These are phyloP conservation scores for Atkinsonella texensis DNA, from an alignment of 2,329 filamentous ascomycete genomes.

Conservation along the genomic window DNA sequence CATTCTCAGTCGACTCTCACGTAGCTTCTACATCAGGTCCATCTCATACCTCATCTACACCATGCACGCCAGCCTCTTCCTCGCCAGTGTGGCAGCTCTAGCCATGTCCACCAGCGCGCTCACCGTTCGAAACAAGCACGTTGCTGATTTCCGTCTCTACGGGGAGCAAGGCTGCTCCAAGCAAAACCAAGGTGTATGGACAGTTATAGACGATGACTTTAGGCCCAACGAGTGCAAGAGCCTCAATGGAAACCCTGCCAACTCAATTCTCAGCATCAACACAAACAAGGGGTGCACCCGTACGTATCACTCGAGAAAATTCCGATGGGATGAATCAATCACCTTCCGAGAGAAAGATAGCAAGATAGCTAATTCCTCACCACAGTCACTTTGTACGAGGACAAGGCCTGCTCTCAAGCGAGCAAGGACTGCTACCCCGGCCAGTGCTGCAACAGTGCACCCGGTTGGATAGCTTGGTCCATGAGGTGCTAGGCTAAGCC, in stretches of 20 bases:
- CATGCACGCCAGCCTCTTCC: constrained; percentile 10
- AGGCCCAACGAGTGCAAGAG: constrained; percentile 10
- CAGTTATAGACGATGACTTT: constrained; percentile 14
- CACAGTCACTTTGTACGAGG: constrained; percentile 9
- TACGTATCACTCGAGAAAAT: constrained; percentile 3
- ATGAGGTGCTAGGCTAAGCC: constrained; percentile 1
- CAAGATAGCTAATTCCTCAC: neutral
- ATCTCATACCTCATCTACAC: neutral
- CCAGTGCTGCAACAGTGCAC: neutral
- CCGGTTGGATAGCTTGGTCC: constrained; percentile 4
- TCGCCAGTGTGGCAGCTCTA: constrained; percentile 8
- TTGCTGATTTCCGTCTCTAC: constrained; percentile 16
- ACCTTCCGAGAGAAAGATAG: too few relatives aligned
- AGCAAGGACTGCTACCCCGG: neutral
- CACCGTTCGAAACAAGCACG: constrained; percentile 12
- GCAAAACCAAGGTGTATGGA: constrained; percentile 15
- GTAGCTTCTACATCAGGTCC: neutral
- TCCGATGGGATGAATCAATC: too few relatives aligned
- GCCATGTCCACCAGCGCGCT: constrained; percentile 7
- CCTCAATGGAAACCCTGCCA: constrained; percentile 6
- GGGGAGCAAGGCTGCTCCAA: constrained; percentile 10
- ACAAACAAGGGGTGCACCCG: constrained; percentile 11
- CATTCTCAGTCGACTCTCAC: neutral
- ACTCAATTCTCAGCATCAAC: constrained; percentile 9
- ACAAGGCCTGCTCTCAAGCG: constrained; percentile 3